Evolutionary conservation across 192 early-diverging fungal genomes (phyloP), one percentile per base, ranked within the genome.

Genomic region (Thoreauomyces humboldtii): DNA sequence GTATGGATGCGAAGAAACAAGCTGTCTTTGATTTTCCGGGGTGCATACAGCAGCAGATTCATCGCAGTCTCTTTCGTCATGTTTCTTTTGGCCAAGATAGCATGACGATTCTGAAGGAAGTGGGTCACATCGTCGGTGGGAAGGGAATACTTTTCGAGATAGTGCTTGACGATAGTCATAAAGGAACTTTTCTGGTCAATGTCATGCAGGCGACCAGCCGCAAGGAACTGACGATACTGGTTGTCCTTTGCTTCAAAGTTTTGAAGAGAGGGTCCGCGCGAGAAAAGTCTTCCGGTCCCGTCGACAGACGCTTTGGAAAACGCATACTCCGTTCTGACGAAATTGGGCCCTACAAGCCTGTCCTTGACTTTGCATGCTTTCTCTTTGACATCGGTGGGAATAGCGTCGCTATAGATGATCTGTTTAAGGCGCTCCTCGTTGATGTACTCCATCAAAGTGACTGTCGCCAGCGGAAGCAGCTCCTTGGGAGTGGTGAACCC

Each of bases 211-310:
- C 28, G 12, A 12, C 59, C 42, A 31, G 25, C 43, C 19, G 59
- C 38, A 33, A 61, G 59, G 31, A 28, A 61, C 59, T 61, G 59
- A 45, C 59, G 41, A 33, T 31, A 42, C 12, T 24, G 37, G 25
- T 42, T 24, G 25, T 42, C 29, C 29, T 29, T 61, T 42, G 38
- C 59, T 19, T 42, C 41, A n/a, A 61, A 31, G 44, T 61, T 61
- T 29, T 61, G 59, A 28, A 61, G 59, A 21, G 59, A 42, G 28
- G 41, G 37, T n/a, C 59, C 43, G 2, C 43, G 59, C 14, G 59
- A 15, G 3, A 14, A 61, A 28, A 43, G 43, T 15, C 59, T n/a
- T 15, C 59, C 59, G 6, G 22, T 45, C 21, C 46, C 28, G 31
- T 61, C 59, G 44, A 46, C 42, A n/a, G 55, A 34, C 12, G 3